phyloP scores from a whole-genome alignment of 2,329 filamentous ascomycete genomes.

The Colletotrichum graminicola region DNA sequence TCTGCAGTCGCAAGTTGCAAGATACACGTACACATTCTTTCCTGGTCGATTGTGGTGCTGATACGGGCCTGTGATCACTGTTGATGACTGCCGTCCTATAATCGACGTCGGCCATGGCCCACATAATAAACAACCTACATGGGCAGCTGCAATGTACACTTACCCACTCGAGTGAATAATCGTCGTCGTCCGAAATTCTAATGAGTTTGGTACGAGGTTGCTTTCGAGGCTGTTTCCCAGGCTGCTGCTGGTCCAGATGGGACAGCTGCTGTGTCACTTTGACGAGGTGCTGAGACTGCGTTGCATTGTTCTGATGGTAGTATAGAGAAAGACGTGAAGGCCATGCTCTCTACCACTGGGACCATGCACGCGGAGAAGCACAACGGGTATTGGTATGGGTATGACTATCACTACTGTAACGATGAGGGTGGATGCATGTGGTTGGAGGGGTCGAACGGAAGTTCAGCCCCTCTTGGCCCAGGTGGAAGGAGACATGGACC shows the following conservation, averaged over 20 bases:
- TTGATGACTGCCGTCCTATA: slow-evolving; percentile 10
- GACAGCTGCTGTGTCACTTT: neutral
- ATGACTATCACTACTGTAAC: neutral
- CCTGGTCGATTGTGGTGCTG: slow-evolving; percentile 24
- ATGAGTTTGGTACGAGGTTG: slow-evolving; percentile 6
- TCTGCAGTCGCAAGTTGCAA: slow-evolving; percentile 35
- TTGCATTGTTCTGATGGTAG: neutral
- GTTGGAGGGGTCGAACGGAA: slow-evolving; percentile 40
- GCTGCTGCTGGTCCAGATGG: neutral
- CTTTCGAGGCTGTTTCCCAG: neutral
- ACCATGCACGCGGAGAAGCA: slow-evolving; percentile 23
- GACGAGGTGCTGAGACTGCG: neutral
- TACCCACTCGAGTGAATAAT: slow-evolving; percentile 17
- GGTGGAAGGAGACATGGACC: slow-evolving; percentile 17
- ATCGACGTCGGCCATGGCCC: slow-evolving; percentile 34
- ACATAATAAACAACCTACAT: slow-evolving; percentile 31
- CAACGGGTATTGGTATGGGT: neutral
- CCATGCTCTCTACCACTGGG: neutral
- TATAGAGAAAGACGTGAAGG: neutral
- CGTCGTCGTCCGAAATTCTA: neutral
- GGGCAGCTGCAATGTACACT: neutral
- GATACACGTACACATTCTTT: neutral
- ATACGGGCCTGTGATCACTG: slow-evolving; percentile 3
- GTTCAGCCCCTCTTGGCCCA: slow-evolving; percentile 33
- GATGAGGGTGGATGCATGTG: slow-evolving; percentile 1